Base-by-base conservation (phyloP, 116 monocot genomes). In the Zostera marina region DNA sequence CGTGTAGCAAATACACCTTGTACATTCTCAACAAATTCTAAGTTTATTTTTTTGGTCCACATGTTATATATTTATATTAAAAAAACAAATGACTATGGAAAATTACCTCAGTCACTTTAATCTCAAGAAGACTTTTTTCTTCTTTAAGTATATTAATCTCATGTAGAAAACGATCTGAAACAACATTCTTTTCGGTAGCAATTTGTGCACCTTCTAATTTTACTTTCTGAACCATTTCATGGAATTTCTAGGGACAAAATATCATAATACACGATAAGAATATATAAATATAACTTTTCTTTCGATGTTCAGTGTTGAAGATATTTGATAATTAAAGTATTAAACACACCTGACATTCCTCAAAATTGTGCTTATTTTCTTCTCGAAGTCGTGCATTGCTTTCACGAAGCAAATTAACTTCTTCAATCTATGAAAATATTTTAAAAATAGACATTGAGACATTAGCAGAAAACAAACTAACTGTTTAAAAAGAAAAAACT, bases 361-460 rank as follows among this genome's bases (percentile, higher is more conserved):
- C 90, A 71, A 90, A 98, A 56, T 98, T 98, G 47, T 86, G 86
- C 54, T 75, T 90, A 67, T 83, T 98, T 75, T 98, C 98, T 61
- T 83, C 85, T 40, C 98, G 79, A 64, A 96, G 82, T 59, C 89
- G 89, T 40, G 81, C 67, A 62, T 88, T 96, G 70, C 88, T 88
- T 73, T 88, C 94, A 54, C 89, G 81, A 63, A 98, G 86, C 70
- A 89, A 73, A 81, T 83, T 90, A 60, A 98, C 81, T 71, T 98
- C 90, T 58, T 77, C 79, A 41, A 94, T 79, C 88, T 94, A 46
- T n/a, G 76, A 56, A 16, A 52, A n/a, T 8, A 53, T 6, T 61
- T 5, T 6, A 52, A n/a, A 60, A 40, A 42, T 15, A 48, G 16
- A 16, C 15, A 49, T n/a, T n/a, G 49, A 20, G 1, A 45, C 2